A percentile compares a stretch with the other conserved stretches of the same genome.
These are phyloP conservation scores for Astrothelium subdiscretum DNA, from an alignment of 495 filamentous ascomycete genomes.

Conservation along the genomic window DNA sequence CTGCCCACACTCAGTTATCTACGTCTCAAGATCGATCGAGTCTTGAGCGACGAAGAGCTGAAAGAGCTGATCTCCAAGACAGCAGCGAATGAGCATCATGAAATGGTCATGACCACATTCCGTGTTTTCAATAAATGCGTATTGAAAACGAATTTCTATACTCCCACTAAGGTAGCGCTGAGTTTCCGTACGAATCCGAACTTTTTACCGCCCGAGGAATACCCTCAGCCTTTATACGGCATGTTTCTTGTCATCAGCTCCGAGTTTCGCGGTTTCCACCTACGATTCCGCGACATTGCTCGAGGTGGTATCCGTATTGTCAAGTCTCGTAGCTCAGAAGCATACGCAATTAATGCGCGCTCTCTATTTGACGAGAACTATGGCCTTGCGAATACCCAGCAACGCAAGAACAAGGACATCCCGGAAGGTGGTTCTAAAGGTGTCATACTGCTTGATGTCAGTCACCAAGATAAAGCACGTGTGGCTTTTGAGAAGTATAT, in stretches of 20 bases:
- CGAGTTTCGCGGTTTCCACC: slow-evolving; percentile 92
- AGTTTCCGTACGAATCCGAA: slow-evolving; percentile 86
- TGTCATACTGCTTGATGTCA: slow-evolving; percentile 85
- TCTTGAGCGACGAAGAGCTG: slow-evolving; percentile 67
- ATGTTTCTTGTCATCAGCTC: slow-evolving; percentile 98
- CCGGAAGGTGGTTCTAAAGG: slow-evolving; percentile 98
- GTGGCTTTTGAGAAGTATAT: slow-evolving; percentile 99
- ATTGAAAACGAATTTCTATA: slow-evolving; percentile 98
- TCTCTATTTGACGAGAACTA: slow-evolving; percentile 98
- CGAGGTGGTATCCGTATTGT: slow-evolving; percentile 97
- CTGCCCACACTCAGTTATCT: slow-evolving; percentile 72
- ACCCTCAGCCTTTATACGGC: slow-evolving; percentile 85
- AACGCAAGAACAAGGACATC: slow-evolving; percentile 99
- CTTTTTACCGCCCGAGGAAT: slow-evolving; percentile 85
- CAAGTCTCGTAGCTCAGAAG: slow-evolving; percentile 89
- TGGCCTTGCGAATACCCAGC: slow-evolving; percentile 93
- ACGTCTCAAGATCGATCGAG: slow-evolving; percentile 57
- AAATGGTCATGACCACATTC: slow-evolving; percentile 98
- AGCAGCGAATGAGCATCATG: slow-evolving; percentile 85
- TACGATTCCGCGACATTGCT: slow-evolving; percentile 94
- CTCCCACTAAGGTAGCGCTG: slow-evolving; percentile 93
- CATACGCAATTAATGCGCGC: slow-evolving; percentile 90
- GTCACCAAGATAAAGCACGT: slow-evolving; percentile 81
- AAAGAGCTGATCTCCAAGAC: slow-evolving; percentile 71
- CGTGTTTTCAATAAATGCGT: slow-evolving; percentile 82